Evolutionary conservation across 495 filamentous ascomycete species (phyloP).

Genomic region (Alectoria sarmentosa): DNA sequence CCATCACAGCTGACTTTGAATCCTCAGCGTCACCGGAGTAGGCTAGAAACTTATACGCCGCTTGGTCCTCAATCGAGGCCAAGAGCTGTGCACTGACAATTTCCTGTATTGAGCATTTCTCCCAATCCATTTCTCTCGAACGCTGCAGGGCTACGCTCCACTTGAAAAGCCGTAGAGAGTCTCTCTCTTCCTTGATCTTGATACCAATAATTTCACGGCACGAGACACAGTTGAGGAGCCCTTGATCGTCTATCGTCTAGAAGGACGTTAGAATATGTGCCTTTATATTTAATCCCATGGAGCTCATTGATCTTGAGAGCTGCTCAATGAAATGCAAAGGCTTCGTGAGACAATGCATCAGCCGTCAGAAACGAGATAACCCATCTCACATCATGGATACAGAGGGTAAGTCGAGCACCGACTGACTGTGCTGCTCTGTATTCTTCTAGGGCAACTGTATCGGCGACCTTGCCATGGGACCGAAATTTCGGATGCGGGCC

Average conservation of each 20-base stretch:
- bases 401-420: slow-evolving; percentile 14
- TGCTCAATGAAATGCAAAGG: slow-evolving; percentile 25
- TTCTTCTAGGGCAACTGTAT: slow-evolving; percentile 86
- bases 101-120: slow-evolving; percentile 42
- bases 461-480: slow-evolving; percentile 62
- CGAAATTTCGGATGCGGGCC: slow-evolving; percentile 43
- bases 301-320: slow-evolving; percentile 15
- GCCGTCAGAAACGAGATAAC: slow-evolving; percentile 9
- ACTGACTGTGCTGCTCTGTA: slow-evolving; percentile 1
- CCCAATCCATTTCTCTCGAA: slow-evolving; percentile 26
- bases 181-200: slow-evolving; percentile 34
- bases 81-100: slow-evolving; percentile 46
- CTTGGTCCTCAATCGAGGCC: slow-evolving; percentile 43
- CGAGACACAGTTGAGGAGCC: slow-evolving; percentile 33
- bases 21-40: slow-evolving; percentile 30
- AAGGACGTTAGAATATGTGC: slow-evolving; percentile 24
- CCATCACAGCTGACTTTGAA: slow-evolving; percentile 36
- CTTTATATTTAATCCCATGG: slow-evolving; percentile 23
- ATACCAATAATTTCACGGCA: slow-evolving; percentile 42
- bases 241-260: slow-evolving; percentile 17
- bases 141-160: slow-evolving; percentile 36
- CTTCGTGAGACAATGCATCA: neutral
- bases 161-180: slow-evolving; percentile 45
- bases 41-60: slow-evolving; percentile 41
- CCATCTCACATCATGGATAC: slow-evolving; percentile 12